phyloP scores from a whole-genome alignment of 495 filamentous ascomycete species.

The Penicillium turbatum region DNA sequence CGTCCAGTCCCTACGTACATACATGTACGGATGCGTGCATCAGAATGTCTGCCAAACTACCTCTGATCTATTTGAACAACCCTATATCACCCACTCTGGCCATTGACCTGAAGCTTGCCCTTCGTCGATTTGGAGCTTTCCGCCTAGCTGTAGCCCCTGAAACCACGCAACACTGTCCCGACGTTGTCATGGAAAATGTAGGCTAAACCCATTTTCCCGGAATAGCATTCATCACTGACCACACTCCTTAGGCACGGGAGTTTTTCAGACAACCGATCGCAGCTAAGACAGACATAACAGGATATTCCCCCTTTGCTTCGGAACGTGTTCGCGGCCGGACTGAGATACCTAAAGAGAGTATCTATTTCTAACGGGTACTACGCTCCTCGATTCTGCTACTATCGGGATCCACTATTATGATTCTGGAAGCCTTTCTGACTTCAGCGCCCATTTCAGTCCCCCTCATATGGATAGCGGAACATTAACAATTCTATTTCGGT shows the following conservation, averaged over 20 bases:
- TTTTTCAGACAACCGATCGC: background rate
- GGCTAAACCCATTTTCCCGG: background rate
- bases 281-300: background rate
- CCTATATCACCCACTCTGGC: background rate
- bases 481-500: background rate
- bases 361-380: background rate
- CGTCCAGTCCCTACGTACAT: background rate
- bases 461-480: constrained; percentile 1
- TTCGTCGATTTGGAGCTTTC: background rate
- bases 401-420: background rate
- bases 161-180: background rate
- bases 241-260: background rate
- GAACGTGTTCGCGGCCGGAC: background rate
- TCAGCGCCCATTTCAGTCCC: background rate
- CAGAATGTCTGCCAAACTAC: background rate
- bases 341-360: background rate
- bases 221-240: background rate
- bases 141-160: background rate
- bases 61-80: background rate
- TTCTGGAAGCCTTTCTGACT: background rate
- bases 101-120: background rate
- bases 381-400: constrained; percentile 1
- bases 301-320: background rate
- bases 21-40: background rate
- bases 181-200: background rate